phyloP scores from a whole-genome alignment of 2,329 filamentous ascomycete species.

The Leptoxyphium fumago region DNA sequence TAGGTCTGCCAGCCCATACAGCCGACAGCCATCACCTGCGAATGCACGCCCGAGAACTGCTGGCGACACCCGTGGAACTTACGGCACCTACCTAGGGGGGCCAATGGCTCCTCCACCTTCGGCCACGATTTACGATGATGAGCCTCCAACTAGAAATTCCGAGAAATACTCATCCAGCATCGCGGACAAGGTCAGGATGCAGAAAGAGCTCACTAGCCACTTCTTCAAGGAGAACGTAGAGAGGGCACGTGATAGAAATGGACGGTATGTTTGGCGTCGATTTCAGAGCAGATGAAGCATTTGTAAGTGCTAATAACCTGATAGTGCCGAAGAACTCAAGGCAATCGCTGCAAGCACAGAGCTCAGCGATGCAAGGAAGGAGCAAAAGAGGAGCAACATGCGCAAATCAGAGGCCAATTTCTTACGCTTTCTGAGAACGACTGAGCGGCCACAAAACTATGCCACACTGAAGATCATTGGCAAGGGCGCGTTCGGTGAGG shows the following conservation, averaged over 20 bases:
- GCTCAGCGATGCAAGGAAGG: constrained; percentile 60
- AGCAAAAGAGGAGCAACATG: constrained; percentile 70
- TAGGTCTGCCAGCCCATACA: constrained; percentile 53
- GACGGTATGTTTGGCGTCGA: constrained; percentile 50
- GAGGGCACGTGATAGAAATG: constrained; percentile 84
- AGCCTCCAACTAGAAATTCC: constrained; percentile 63
- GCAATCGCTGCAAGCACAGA: constrained; percentile 65
- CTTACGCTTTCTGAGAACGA: constrained; percentile 82
- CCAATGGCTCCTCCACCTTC: constrained; percentile 40
- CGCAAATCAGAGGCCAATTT: constrained; percentile 85
- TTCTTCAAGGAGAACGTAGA: constrained; percentile 99
- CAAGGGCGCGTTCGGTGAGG: constrained; percentile 96
- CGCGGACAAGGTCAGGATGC: constrained; percentile 53
- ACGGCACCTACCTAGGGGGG: constrained; percentile 52
- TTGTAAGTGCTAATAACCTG: neutral
- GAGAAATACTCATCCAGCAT: constrained; percentile 82
- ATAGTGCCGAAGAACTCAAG: constrained; percentile 81
- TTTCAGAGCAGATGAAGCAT: neutral
- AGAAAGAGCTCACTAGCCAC: constrained; percentile 50
- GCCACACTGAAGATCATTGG: constrained; percentile 94
- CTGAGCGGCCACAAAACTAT: constrained; percentile 89
- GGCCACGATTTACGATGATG: constrained; percentile 37
- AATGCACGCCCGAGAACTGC: constrained; percentile 72
- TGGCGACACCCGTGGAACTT: constrained; percentile 48
- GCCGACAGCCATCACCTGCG: constrained; percentile 49